Evolutionary conservation across 2,329 filamentous ascomycete species (phyloP).

Genomic region (Penicillium sp.): DNA sequence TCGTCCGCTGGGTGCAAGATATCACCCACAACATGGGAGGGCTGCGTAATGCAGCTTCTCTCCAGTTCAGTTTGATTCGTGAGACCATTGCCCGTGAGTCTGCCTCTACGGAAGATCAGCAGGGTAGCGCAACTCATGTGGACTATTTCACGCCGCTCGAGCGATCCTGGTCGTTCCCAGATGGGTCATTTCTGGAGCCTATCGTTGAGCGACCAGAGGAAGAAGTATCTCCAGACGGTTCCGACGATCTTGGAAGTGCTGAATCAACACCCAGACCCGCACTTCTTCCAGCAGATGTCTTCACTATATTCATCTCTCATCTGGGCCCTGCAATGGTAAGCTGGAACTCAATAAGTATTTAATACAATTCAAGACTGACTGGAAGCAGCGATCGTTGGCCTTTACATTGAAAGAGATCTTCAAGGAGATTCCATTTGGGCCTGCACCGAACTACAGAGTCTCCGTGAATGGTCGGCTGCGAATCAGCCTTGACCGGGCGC

Average conservation of each 20-base stretch:
- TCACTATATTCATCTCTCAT: slow-evolving; percentile 77
- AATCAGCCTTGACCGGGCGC: slow-evolving; percentile 68
- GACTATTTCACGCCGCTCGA: slow-evolving; percentile 18
- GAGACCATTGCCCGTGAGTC: slow-evolving; percentile 41
- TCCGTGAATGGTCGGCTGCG: slow-evolving; percentile 70
- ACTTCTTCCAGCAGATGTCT: slow-evolving; percentile 65
- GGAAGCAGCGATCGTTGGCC: slow-evolving; percentile 66
- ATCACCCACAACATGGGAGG: slow-evolving; percentile 84
- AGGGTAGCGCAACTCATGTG: slow-evolving; percentile 12
- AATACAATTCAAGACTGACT: slow-evolving; percentile 4
- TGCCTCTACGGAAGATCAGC: slow-evolving; percentile 13
- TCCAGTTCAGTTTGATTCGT: slow-evolving; percentile 75
- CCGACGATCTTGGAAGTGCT: slow-evolving; percentile 7
- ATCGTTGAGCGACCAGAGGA: slow-evolving; percentile 58
- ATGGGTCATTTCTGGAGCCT: slow-evolving; percentile 47
- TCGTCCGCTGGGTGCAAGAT: slow-evolving; percentile 75
- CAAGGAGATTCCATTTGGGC: slow-evolving; percentile 72
- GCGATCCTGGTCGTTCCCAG: slow-evolving; percentile 31
- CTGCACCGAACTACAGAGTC: slow-evolving; percentile 59
- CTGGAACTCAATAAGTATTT: neutral
- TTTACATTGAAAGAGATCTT: slow-evolving; percentile 83
- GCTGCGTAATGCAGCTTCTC: slow-evolving; percentile 75
- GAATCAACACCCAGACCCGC: slow-evolving; percentile 9
- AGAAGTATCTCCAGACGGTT: slow-evolving; percentile 24
- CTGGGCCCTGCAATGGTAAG: slow-evolving; percentile 77